These are phyloP conservation scores for Coemansia sp. DNA, from an alignment of 192 early-diverging fungal genomes.

Conservation along the genomic window DNA sequence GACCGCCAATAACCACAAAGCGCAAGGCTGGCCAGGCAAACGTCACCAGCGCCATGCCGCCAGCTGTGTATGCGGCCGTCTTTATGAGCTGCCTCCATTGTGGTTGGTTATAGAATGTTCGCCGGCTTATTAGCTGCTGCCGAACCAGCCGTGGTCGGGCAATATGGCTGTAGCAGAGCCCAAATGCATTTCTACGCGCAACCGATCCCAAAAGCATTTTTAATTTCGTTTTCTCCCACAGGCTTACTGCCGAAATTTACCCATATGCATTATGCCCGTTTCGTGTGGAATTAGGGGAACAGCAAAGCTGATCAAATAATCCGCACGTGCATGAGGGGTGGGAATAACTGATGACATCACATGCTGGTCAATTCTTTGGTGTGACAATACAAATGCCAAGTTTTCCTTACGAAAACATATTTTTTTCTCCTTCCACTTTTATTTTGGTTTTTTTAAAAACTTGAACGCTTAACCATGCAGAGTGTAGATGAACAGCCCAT, in stretches of 20 bases:
- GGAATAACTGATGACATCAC: background rate
- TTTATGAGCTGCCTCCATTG: slow-evolving; percentile 15
- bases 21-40: slow-evolving; percentile 43
- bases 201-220: background rate
- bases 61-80: slow-evolving; percentile 28
- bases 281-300: no score
- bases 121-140: background rate
- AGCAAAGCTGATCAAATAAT: background rate
- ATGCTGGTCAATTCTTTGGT: background rate
- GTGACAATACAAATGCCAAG: background rate
- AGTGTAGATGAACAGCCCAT: slow-evolving; percentile 10
- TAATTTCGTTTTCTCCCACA: no score
- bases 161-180: no score
- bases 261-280: no score
- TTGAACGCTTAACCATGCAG: background rate
- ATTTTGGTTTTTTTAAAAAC: no score
- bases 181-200: background rate
- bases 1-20: slow-evolving; percentile 31
- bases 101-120: slow-evolving; percentile 1
- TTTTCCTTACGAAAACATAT: no score
- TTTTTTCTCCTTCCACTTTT: no score
- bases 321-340: background rate
- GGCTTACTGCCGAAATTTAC: no score
- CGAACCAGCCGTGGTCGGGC: background rate
- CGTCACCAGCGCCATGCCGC: slow-evolving; percentile 22